Evolutionary conservation across 139 green algal species (phyloP).

Genomic region (Desmodesmus armatus): DNA sequence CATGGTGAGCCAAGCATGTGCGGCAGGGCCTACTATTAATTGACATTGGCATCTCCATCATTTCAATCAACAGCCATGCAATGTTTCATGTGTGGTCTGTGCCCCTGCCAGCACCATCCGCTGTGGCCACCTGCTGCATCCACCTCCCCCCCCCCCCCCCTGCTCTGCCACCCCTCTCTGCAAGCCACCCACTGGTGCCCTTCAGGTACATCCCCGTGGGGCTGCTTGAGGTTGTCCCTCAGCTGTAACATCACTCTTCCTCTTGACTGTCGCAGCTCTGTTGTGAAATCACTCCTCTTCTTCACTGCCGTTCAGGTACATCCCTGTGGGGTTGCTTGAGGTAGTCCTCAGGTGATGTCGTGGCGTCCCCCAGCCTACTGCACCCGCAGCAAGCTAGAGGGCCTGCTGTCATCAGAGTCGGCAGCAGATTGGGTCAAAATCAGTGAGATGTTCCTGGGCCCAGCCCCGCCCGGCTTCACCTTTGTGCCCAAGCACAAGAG

Average conservation of each 20-base stretch:
- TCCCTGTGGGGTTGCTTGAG: constrained; percentile 96
- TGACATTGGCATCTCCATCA: too few species aligned
- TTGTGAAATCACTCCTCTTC: background rate
- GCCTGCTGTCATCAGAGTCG: constrained; percentile 79
- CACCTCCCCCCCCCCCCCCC: background rate
- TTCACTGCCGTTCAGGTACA: constrained; percentile 74
- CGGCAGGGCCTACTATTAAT: too few species aligned
- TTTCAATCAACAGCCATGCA: too few species aligned
- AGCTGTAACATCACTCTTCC: background rate
- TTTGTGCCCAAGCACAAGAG: constrained; percentile 95
- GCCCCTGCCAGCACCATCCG: too few species aligned
- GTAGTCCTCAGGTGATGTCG: constrained; percentile 79
- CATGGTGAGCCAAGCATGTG: too few species aligned
- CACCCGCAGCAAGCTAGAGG: constrained; percentile 88
- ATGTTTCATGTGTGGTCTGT: too few species aligned
- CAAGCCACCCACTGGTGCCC: too few species aligned
- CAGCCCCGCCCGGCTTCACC: constrained; percentile 70
- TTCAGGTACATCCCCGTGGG: too few species aligned
- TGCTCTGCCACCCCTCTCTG: background rate
- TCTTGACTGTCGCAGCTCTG: background rate
- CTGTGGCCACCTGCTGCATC: too few species aligned
- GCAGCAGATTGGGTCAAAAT: constrained; percentile 84
- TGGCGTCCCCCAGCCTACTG: constrained; percentile 78
- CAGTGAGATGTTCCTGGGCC: constrained; percentile 94
- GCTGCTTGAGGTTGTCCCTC: too few species aligned